Evolutionary conservation across 2,329 filamentous ascomycete species (phyloP).

Genomic region (Fonsecaea multimorphosa): DNA sequence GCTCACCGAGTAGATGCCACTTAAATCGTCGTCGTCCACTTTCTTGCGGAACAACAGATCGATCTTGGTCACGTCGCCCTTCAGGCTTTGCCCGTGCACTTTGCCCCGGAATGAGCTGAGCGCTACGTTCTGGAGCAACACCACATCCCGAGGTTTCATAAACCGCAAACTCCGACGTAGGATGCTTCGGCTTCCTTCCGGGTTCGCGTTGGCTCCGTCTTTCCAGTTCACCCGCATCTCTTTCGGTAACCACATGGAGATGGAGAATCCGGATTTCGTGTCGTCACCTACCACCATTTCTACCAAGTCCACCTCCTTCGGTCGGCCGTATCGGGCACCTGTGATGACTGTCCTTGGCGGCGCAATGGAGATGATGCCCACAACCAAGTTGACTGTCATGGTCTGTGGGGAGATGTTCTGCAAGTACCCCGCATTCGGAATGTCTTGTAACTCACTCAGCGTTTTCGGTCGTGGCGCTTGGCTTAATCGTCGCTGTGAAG

Average conservation of each 20-base stretch:
- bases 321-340: conserved; percentile 57
- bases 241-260: conserved; percentile 78
- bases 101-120: conserved; percentile 74
- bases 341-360: conserved; percentile 72
- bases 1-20: conserved; percentile 63
- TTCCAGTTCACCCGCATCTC: conserved; percentile 40
- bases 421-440: conserved; percentile 72
- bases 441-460: conserved; percentile 69
- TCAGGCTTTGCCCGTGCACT: conserved; percentile 84
- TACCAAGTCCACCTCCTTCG: conserved; percentile 65
- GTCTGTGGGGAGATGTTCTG: conserved; percentile 75
- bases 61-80: conserved; percentile 71
- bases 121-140: conserved; percentile 80
- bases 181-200: conserved; percentile 39
- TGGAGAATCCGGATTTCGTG: conserved; percentile 76
- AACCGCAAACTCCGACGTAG: conserved; percentile 52
- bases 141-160: conserved; percentile 73
- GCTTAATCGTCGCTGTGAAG: conserved; percentile 35
- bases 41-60: conserved; percentile 67
- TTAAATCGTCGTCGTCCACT: conserved; percentile 58
- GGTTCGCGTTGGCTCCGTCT: conserved; percentile 37
- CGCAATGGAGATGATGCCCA: conserved; percentile 74
- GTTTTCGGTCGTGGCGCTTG: conserved; percentile 40
- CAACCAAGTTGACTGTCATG: conserved; percentile 81
- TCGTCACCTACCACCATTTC: conserved; percentile 86